These are phyloP conservation scores for Sclerotinia subarctica DNA, from an alignment of 2,329 filamentous ascomycete species.

Conservation along the genomic window DNA sequence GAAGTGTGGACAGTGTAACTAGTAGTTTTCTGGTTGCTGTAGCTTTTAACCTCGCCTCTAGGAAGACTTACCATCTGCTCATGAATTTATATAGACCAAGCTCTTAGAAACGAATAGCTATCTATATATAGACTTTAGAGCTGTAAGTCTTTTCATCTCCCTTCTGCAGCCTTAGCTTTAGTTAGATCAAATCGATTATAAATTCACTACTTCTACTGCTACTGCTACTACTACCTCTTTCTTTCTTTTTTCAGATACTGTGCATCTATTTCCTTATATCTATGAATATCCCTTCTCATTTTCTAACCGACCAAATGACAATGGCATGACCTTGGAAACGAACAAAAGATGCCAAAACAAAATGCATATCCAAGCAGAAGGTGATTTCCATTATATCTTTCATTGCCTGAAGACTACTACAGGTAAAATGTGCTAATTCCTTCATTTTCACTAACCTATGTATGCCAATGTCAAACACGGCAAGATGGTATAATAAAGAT, in stretches of 20 bases:
- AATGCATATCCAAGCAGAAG: not conserved
- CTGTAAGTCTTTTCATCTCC: no score
- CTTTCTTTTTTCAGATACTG: not conserved
- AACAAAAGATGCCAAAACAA: not conserved
- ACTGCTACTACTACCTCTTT: not conserved
- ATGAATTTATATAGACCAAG: no score
- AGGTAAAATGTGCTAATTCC: not conserved
- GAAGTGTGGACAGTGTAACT: no score
- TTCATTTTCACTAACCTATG: not conserved
- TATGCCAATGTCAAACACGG: not conserved
- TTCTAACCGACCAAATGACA: not conserved
- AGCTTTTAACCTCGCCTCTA: not conserved
- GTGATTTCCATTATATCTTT: not conserved
- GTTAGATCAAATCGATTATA: no score
- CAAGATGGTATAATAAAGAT: conserved; percentile 11
- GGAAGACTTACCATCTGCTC: no score
- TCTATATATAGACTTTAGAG: no score
- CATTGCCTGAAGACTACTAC: not conserved
- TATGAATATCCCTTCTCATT: not conserved
- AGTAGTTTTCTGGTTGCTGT: not conserved
- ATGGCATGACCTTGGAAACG: not conserved
- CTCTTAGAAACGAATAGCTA: no score
- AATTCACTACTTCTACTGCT: no score
- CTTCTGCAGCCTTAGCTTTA: no score
- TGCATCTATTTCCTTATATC: not conserved